Percentiles rank a stretch among this genome's conserved stretches.
phyloP scores from a whole-genome alignment of 202 grass and related monocot species.

The Hordeum pubiflorum region DNA sequence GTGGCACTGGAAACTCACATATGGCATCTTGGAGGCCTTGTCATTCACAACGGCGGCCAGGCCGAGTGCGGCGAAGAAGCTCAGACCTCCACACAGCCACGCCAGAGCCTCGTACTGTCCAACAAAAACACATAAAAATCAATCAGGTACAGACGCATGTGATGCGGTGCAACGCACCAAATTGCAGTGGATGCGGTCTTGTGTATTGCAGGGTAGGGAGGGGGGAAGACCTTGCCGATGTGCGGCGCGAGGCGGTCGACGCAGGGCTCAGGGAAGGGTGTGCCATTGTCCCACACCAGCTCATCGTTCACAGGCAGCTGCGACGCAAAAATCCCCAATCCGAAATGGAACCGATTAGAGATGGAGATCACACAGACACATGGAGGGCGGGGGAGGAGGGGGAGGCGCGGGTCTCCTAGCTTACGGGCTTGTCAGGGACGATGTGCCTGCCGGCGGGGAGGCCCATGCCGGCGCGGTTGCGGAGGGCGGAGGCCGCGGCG shows the following conservation, averaged over 20 bases:
- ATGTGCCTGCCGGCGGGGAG: slow-evolving; percentile 85
- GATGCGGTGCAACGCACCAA: not conserved
- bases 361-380: not conserved
- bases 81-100: slow-evolving; percentile 78
- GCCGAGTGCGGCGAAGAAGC: slow-evolving; percentile 66
- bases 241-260: slow-evolving; percentile 83
- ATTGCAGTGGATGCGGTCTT: not conserved
- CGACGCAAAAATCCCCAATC: not conserved
- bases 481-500: slow-evolving; percentile 60
- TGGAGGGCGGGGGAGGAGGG: not conserved
- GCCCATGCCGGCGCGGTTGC: slow-evolving; percentile 83
- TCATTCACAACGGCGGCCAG: slow-evolving; percentile 61
- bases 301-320: slow-evolving; percentile 68
- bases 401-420: not conserved
- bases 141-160: not conserved
- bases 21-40: slow-evolving; percentile 87
- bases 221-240: slow-evolving; percentile 64
- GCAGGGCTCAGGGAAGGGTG: slow-evolving; percentile 87
- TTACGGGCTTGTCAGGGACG: slow-evolving; percentile 92
- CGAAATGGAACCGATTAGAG: slow-evolving; percentile 6
- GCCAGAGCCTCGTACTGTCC: slow-evolving; percentile 77
- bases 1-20: slow-evolving; percentile 43
- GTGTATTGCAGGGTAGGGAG: not conserved
- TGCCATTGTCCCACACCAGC: slow-evolving; percentile 97
- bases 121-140: slow-evolving; percentile 24